These are phyloP conservation scores for Lecanicillium sp. DNA, from an alignment of 2,329 filamentous ascomycete species.

Conservation along the genomic window DNA sequence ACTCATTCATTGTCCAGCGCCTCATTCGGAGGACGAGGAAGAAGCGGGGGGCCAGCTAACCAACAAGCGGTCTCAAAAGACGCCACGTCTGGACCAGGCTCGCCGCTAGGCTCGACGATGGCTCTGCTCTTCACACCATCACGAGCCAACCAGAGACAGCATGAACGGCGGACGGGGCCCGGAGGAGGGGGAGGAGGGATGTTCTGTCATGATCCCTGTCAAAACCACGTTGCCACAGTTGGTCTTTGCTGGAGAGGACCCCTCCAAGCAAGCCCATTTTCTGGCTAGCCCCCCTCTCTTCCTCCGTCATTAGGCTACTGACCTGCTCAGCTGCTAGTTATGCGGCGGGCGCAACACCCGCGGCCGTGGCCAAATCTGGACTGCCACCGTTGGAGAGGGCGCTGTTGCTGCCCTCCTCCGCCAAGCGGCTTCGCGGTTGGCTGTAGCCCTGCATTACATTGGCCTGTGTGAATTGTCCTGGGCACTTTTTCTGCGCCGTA, in stretches of 20 bases:
- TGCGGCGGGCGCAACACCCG: neutral
- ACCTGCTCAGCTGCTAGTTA: too few relatives aligned
- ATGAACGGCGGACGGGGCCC: neutral
- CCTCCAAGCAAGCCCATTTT: too few relatives aligned
- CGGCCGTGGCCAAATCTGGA: neutral
- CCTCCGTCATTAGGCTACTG: too few relatives aligned
- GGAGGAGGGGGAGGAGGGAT: neutral
- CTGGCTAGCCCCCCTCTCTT: too few relatives aligned
- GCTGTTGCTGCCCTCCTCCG: neutral
- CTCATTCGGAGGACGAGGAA: too few relatives aligned
- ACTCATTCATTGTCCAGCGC: too few relatives aligned
- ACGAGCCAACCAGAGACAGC: neutral
- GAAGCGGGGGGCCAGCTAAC: neutral
- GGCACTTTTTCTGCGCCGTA: neutral
- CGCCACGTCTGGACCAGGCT: slow-evolving; percentile 3
- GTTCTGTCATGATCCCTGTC: neutral
- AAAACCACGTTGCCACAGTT: slow-evolving; percentile 1
- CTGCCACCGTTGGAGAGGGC: neutral
- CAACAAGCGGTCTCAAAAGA: slow-evolving; percentile 6
- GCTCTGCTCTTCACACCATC: neutral
- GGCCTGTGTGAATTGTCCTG: neutral
- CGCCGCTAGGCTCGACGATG: neutral
- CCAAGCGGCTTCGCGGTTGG: slow-evolving; percentile 1
- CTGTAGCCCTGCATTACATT: neutral
- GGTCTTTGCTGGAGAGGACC: neutral